Conservation (phyloP, 2,329 filamentous ascomycete genomes). For the Chaetoscypha palmicola region DNA sequence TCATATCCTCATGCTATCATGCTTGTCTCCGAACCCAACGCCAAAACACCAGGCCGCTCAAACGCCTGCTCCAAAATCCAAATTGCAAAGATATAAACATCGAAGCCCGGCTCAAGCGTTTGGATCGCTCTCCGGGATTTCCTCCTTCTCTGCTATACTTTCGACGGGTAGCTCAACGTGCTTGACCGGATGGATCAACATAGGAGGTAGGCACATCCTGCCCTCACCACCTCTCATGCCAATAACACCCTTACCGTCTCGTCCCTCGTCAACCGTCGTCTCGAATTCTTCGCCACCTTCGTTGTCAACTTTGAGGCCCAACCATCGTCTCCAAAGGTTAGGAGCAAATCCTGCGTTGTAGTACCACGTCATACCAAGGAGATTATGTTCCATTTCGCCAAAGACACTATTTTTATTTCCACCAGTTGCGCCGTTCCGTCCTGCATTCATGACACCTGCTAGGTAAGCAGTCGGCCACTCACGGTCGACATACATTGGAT, state of each 20-base stretch:
- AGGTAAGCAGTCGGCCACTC: conserved; percentile 77
- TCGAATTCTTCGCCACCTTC: conserved; percentile 75
- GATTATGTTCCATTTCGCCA: conserved; percentile 82
- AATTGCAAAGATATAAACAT: neutral
- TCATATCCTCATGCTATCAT: too few species aligned
- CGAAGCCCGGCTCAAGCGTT: conserved; percentile 22
- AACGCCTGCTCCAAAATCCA: neutral
- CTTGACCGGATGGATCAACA: conserved; percentile 87
- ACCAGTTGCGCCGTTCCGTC: conserved; percentile 67
- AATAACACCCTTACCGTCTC: conserved; percentile 30
- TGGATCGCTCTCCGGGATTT: conserved; percentile 29
- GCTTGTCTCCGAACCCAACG: too few species aligned
- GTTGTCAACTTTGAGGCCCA: conserved; percentile 73
- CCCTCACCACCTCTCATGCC: conserved; percentile 63
- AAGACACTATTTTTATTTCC: conserved; percentile 67
- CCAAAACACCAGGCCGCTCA: too few species aligned
- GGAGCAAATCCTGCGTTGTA: conserved; percentile 79
- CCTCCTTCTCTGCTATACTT: conserved; percentile 15
- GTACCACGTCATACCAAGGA: conserved; percentile 83
- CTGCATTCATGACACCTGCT: conserved; percentile 72
- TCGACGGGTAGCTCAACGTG: conserved; percentile 49
- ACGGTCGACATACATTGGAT: conserved; percentile 81
- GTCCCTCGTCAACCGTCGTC: conserved; percentile 44
- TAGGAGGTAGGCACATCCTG: conserved; percentile 83
- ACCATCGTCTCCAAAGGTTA: conserved; percentile 78